phyloP scores from a whole-genome alignment of 192 early-diverging fungal species.

The Anaeromyces robustus region DNA sequence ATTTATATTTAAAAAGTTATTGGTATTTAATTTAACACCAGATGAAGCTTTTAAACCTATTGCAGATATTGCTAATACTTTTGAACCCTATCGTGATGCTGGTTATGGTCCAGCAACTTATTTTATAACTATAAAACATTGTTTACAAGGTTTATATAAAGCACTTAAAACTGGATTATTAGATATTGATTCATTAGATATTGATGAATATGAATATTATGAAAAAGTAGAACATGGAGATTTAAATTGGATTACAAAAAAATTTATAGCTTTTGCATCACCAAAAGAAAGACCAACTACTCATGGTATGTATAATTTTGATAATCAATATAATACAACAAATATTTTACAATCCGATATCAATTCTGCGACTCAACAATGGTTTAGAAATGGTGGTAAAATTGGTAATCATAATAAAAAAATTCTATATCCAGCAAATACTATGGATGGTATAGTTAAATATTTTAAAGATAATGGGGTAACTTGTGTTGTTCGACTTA shows the following conservation, averaged over 20 bases:
- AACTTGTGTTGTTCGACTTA: conserved; percentile 38
- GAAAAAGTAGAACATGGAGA: conserved; percentile 54
- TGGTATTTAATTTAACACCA: conserved; percentile 17
- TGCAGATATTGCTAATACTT: conserved; percentile 19
- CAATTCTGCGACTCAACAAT: neutral
- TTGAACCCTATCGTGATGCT: conserved; percentile 54
- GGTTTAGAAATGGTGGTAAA: neutral
- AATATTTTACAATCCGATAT: neutral
- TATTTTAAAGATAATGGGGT: conserved; percentile 30
- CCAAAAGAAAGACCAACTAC: conserved; percentile 34
- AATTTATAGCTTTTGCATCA: conserved; percentile 52
- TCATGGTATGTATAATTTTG: neutral
- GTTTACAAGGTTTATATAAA: conserved; percentile 42
- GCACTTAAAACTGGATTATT: conserved; percentile 38
- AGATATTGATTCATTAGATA: conserved; percentile 35
- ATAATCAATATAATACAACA: neutral
- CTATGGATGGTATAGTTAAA: conserved; percentile 26
- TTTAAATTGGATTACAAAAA: conserved; percentile 55
- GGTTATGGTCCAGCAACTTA: conserved; percentile 50
- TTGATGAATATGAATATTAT: conserved; percentile 57
- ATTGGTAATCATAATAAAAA: conserved; percentile 6
- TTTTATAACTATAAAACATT: conserved; percentile 48
- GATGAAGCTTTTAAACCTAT: conserved; percentile 43
- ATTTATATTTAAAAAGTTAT: neutral
- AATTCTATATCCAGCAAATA: conserved; percentile 10